Evolutionary conservation across 495 filamentous ascomycete species (phyloP), one percentile per base, ranked within the genome.

Genomic region (Penicillium malachiteum): DNA sequence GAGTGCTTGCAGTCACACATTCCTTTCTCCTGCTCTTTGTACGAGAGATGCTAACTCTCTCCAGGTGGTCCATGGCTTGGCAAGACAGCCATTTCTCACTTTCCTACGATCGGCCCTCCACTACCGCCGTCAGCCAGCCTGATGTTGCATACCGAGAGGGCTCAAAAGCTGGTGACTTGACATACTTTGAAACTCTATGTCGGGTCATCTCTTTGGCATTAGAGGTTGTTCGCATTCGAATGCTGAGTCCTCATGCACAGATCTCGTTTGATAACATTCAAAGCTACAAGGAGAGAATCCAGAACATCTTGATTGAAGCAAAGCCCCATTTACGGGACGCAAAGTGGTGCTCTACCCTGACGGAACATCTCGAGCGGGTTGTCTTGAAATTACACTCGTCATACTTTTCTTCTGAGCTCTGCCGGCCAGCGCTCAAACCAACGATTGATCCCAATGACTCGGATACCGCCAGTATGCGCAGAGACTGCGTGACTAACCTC

Each of bases 1-100:
- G 65, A 49, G 66, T 31, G 12, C 21, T 46, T 33, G 11, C 21
- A 26, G 21, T 26, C 1, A 17, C 48, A 18, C 8, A 18, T 12
- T 9, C 12, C 0, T 7, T 44, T 33, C 3, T 11, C 30, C 7
- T 5, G 12, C 17, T 16, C n/a, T 6, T 41, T 14, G 11, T 13
- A 16, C 9, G 7, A 35, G 4, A 26, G 4, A 4, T 4, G 21
- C 62, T 65, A 48, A 65, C 50, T 26, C 5, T 38, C 32, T 8
- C 1, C 37, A 77, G 76, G 76, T 86, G 83, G 82, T 80, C 79
- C 2, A 76, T 86, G 64, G 73, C 83, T 13, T 86, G 83, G 83
- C 83, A 84, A 60, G 83, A 86, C 55, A 81, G 78, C 54, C 74
- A 85, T 40, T 77, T 86, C 17, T 84, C 78, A 6, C 76, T 86